These are phyloP conservation scores for Telfairia occidentalis DNA, from an alignment of 331 rosid genomes.

Conservation along the genomic window DNA sequence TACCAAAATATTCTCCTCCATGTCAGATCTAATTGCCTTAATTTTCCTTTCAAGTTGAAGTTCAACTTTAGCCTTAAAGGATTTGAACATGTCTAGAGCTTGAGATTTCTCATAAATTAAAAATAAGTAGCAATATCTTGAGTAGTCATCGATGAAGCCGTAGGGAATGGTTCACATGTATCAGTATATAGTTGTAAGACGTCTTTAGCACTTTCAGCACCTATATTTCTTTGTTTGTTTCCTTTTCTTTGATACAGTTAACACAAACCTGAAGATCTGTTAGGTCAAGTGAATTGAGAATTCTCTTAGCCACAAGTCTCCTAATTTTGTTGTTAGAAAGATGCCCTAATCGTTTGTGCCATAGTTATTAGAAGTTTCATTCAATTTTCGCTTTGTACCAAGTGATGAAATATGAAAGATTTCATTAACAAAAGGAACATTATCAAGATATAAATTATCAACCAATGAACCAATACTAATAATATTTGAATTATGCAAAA, in stretches of 20 bases:
- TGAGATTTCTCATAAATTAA: no score
- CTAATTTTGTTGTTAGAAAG: neutral
- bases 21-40: no score
- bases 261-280: no score
- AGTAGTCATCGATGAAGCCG: neutral
- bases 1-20: no score
- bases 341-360: neutral
- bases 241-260: no score
- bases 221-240: no score
- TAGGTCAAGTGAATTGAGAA: neutral
- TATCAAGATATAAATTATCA: no score
- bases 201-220: no score
- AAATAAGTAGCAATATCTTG: neutral
- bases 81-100: neutral
- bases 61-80: neutral
- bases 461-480: no score
- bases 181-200: no score
- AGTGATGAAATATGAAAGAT: neutral
- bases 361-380: neutral
- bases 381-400: neutral
- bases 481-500: neutral
- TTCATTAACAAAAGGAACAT: no score
- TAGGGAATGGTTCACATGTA: neutral
- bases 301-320: neutral
- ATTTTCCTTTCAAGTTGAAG: no score